phyloP scores from a whole-genome alignment of 495 filamentous ascomycete genomes.

The Penicillium odoratum region DNA sequence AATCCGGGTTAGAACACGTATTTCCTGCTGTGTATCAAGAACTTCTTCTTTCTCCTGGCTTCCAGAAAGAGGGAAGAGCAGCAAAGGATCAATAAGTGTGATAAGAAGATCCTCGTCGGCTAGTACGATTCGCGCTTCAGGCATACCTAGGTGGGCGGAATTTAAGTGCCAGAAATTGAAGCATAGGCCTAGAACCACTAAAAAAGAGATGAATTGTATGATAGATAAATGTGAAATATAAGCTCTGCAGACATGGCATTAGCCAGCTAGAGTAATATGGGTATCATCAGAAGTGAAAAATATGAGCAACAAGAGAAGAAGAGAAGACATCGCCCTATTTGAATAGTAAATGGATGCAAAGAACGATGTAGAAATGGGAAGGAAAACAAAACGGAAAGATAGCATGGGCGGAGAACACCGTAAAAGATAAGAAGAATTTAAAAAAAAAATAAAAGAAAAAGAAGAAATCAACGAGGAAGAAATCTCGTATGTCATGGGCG shows the following conservation, averaged over 20 bases:
- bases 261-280: slow-evolving; percentile 11
- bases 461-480: not conserved
- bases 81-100: too few relatives aligned
- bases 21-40: too few relatives aligned
- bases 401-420: not conserved
- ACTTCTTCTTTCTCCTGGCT: too few relatives aligned
- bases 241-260: not conserved
- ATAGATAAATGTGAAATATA: not conserved
- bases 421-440: not conserved
- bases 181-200: too few relatives aligned
- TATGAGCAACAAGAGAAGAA: not conserved
- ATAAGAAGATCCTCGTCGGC: too few relatives aligned
- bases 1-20: too few relatives aligned
- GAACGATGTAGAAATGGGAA: not conserved
- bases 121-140: too few relatives aligned
- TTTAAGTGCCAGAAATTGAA: too few relatives aligned
- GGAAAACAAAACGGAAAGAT: not conserved
- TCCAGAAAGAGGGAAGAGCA: too few relatives aligned
- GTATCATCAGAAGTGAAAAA: slow-evolving; percentile 14
- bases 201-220: not conserved
- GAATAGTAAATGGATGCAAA: not conserved
- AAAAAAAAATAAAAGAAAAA: not conserved
- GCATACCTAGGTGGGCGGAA: too few relatives aligned
- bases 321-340: not conserved
- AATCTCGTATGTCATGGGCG: not conserved